A percentile compares a stretch with the other conserved stretches of the same genome.
Evolutionary conservation across 2,329 filamentous ascomycete species (phyloP).

Genomic region (Sodiomyces alkalinus): DNA sequence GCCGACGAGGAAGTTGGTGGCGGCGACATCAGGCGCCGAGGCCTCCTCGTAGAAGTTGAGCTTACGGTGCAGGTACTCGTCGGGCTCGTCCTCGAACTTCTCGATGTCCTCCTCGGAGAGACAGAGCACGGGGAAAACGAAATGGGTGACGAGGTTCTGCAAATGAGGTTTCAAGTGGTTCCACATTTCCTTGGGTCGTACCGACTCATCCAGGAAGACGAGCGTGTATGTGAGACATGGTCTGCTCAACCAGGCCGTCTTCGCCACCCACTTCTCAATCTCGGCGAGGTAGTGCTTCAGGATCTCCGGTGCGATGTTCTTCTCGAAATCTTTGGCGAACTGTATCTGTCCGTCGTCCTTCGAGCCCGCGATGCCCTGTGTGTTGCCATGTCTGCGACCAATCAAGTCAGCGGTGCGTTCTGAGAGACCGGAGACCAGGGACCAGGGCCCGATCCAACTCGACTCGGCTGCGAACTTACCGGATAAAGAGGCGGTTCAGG

Average conservation of each 20-base stretch:
- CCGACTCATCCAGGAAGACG: slow-evolving; percentile 91
- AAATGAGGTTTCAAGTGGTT: slow-evolving; percentile 83
- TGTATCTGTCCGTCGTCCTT: slow-evolving; percentile 62
- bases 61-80: slow-evolving; percentile 93
- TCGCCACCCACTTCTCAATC: slow-evolving; percentile 95
- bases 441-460: too few relatives aligned
- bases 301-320: slow-evolving; percentile 87
- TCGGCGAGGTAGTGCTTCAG: slow-evolving; percentile 87
- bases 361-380: slow-evolving; percentile 45
- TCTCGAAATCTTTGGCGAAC: slow-evolving; percentile 83
- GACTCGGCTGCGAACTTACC: too few relatives aligned
- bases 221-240: slow-evolving; percentile 87
- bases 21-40: slow-evolving; percentile 84
- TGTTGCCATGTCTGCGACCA: slow-evolving; percentile 63
- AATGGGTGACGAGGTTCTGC: slow-evolving; percentile 82
- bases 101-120: slow-evolving; percentile 85
- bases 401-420: slow-evolving; percentile 11
- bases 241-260: slow-evolving; percentile 87
- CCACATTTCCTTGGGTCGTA: slow-evolving; percentile 97
- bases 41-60: slow-evolving; percentile 97
- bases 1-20: slow-evolving; percentile 90
- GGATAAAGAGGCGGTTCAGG: slow-evolving; percentile 85
- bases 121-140: slow-evolving; percentile 91
- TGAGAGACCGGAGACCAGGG: too few relatives aligned
- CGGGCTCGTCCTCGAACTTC: slow-evolving; percentile 84